These are phyloP conservation scores for Chenopodium suecicum DNA, from an alignment of 148 eudicot species.

Conservation along the genomic window DNA sequence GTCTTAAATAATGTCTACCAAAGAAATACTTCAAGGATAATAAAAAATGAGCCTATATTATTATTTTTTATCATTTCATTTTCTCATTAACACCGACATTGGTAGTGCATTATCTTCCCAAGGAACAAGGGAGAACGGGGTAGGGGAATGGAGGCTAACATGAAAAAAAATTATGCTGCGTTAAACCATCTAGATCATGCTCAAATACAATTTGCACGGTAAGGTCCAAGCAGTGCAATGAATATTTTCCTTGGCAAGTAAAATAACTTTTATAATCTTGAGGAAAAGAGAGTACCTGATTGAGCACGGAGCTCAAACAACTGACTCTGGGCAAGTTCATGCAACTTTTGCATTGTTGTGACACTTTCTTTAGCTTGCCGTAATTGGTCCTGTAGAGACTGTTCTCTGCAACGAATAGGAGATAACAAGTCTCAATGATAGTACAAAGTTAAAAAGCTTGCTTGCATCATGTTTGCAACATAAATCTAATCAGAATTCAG, in stretches of 20 bases:
- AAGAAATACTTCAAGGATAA: background rate
- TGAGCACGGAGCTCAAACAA: conserved; percentile 94
- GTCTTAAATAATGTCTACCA: background rate
- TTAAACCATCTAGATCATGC: background rate
- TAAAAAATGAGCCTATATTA: background rate
- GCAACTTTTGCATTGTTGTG: conserved; percentile 87
- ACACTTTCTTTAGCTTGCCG: conserved; percentile 97
- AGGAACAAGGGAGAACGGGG: background rate
- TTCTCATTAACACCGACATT: background rate
- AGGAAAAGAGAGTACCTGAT: conserved; percentile 53
- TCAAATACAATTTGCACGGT: background rate
- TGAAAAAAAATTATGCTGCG: background rate
- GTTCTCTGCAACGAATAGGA: conserved; percentile 68
- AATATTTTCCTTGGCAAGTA: background rate
- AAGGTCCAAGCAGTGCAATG: conserved; percentile 8
- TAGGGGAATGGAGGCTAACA: background rate
- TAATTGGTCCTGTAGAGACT: conserved; percentile 83
- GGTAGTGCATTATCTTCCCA: background rate
- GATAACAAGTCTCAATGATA: conserved; percentile 5
- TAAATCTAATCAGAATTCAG: background rate
- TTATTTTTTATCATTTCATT: background rate
- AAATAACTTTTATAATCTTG: background rate
- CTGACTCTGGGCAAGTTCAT: conserved; percentile 98
- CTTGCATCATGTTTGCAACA: background rate
- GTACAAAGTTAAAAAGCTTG: background rate